These are phyloP conservation scores for Gigaspora rosea DNA, from an alignment of 192 early-diverging fungal species.

Conservation along the genomic window DNA sequence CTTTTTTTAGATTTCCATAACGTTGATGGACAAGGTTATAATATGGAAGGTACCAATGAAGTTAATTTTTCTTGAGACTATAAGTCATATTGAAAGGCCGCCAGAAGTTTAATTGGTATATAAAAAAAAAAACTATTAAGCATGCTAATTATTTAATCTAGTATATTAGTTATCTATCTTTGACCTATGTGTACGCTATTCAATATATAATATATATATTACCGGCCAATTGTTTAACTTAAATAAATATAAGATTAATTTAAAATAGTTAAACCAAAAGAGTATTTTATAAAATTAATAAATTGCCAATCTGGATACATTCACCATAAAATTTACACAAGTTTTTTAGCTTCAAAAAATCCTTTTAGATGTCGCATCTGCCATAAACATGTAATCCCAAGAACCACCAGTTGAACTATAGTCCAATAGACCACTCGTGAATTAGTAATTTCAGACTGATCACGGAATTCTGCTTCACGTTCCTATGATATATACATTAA, in stretches of 20 bases:
- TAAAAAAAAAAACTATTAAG: too few relatives aligned
- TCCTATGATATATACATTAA: constrained; percentile 53
- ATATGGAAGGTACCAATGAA: neutral
- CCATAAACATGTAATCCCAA: constrained; percentile 79
- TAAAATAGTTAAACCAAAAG: too few relatives aligned
- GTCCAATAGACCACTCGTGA: constrained; percentile 85
- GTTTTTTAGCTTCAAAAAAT: constrained; percentile 92
- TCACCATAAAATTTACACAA: constrained; percentile 57
- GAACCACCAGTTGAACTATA: constrained; percentile 78
- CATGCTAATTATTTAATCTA: too few relatives aligned
- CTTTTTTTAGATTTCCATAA: constrained; percentile 20
- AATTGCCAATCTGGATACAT: too few relatives aligned
- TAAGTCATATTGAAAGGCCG: too few relatives aligned
- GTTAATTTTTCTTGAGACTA: neutral
- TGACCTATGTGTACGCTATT: too few relatives aligned
- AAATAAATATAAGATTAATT: too few relatives aligned
- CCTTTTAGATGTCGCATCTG: constrained; percentile 82
- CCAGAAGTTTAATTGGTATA: too few relatives aligned
- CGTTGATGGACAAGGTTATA: constrained; percentile 14
- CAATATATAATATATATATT: too few relatives aligned
- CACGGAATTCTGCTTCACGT: constrained; percentile 87
- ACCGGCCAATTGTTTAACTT: too few relatives aligned
- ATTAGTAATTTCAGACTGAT: constrained; percentile 83
- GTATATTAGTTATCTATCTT: too few relatives aligned
- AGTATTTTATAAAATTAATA: too few relatives aligned